Conservation (phyloP, 257 asterid genomes). For the Nicotiana otophora region DNA sequence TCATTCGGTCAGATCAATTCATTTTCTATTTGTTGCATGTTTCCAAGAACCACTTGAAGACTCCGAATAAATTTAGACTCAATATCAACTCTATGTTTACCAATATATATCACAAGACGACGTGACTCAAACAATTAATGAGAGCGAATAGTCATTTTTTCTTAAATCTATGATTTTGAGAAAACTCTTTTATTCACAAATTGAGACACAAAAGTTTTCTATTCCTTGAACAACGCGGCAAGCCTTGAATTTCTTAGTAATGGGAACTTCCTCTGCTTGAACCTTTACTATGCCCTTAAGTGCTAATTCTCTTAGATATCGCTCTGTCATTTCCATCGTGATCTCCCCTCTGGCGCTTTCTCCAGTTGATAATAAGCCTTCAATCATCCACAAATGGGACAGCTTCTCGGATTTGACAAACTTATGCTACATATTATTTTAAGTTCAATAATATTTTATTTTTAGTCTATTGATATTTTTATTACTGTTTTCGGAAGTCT, state of each 20-base stretch:
- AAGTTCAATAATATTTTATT: too few species aligned
- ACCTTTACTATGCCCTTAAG: slow-evolving; percentile 7
- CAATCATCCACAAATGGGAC: slow-evolving; percentile 7
- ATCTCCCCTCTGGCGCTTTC: not conserved
- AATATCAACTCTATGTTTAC: not conserved
- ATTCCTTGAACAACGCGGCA: not conserved
- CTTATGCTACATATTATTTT: too few species aligned
- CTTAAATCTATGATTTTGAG: not conserved
- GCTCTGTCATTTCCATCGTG: not conserved
- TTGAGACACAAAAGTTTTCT: not conserved
- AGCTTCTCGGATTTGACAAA: not conserved
- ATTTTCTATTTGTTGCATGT: not conserved
- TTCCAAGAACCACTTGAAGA: not conserved
- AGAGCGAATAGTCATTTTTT: not conserved
- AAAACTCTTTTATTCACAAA: not conserved
- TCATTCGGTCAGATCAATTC: not conserved
- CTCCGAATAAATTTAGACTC: not conserved
- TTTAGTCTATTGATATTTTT: too few species aligned
- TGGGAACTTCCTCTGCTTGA: not conserved
- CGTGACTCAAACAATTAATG: not conserved
- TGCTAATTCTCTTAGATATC: slow-evolving; percentile 4
- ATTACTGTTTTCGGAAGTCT: too few species aligned
- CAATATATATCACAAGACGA: not conserved
- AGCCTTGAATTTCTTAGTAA: not conserved
- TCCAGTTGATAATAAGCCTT: slow-evolving; percentile 5